Base-by-base conservation (phyloP, 1,139 yeast species). In the Kodamaea sp. region DNA sequence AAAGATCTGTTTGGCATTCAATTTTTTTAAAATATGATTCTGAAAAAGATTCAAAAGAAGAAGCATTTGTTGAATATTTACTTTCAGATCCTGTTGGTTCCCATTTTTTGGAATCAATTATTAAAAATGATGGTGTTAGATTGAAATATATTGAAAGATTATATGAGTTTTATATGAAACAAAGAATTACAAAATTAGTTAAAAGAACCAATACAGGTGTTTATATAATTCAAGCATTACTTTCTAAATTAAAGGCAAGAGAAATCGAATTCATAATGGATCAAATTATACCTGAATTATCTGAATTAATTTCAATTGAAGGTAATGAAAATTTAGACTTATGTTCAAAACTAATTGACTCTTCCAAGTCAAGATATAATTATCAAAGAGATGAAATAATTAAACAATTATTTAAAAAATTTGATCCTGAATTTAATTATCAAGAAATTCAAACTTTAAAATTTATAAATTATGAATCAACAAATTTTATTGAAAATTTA, bases 11-110 rank as follows among this genome's bases (percentile, higher is more conserved):
- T 45, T 83, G 89, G 87, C 79, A 79, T 53, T 59, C 63, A 36
- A 58, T 77, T 7, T 77, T 79, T 58, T 57, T 65, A 41, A 52
- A 58, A 39, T 70, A 67, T 27, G 61, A 62, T 8, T 75, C 68
- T 8, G 80, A 68, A 23, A 73, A 66, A 39, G 81, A 83, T 41
- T 49, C 78, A 0, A 76, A 80, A 42, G 96, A 89, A 57, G 89
- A 79, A 47, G 78, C 92, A 1, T 89, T 84, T 58, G 83, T 89
- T 30, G 96, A 89, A 57, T 85, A 85, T 55, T 69, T 90, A 41
- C 65, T 90, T 37, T 81, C 94, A 6, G 96, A 90, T 55, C 73
- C 95, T 1, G 88, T 89, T 10, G 98, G 97, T 1, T 84, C 95
- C 1, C 97, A 89, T 62, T 89, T 90, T 65, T 68, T 90, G 31